Evolutionary conservation across 306 rosid genomes (phyloP).

Genomic region (Ammopiptanthus mongolicus): DNA sequence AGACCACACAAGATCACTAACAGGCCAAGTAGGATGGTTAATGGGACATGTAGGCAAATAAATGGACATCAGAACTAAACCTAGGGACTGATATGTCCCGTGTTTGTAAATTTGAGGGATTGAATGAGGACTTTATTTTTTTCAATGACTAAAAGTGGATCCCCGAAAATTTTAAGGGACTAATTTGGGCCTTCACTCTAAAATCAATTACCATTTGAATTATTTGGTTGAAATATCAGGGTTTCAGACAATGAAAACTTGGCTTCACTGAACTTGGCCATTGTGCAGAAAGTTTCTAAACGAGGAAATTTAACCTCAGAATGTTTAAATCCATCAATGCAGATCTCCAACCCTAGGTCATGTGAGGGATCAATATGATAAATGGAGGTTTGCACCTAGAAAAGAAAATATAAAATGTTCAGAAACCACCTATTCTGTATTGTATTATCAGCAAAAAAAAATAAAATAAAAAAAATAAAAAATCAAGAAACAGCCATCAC

Average conservation of each 20-base stretch:
- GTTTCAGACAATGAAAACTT: constrained; percentile 71
- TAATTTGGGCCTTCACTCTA: too few species aligned
- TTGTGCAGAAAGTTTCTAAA: constrained; percentile 63
- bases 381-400: constrained; percentile 68
- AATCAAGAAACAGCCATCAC: constrained; percentile 23
- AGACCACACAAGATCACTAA: too few species aligned
- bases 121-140: too few species aligned
- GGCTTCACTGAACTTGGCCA: constrained; percentile 66
- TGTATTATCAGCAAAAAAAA: neutral
- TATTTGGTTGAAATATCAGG: constrained; percentile 49
- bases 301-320: constrained; percentile 72
- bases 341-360: constrained; percentile 70
- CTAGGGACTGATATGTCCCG: too few species aligned
- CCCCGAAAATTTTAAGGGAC: too few species aligned
- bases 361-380: constrained; percentile 91
- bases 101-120: too few species aligned
- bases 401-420: constrained; percentile 14
- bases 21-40: too few species aligned
- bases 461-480: neutral
- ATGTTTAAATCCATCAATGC: constrained; percentile 59
- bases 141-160: too few species aligned
- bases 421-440: neutral
- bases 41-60: too few species aligned
- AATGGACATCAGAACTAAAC: too few species aligned
- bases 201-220: constrained; percentile 39